Base-by-base conservation (phyloP, 2,329 filamentous ascomycete genomes). In the Lizonia empirigonia region DNA sequence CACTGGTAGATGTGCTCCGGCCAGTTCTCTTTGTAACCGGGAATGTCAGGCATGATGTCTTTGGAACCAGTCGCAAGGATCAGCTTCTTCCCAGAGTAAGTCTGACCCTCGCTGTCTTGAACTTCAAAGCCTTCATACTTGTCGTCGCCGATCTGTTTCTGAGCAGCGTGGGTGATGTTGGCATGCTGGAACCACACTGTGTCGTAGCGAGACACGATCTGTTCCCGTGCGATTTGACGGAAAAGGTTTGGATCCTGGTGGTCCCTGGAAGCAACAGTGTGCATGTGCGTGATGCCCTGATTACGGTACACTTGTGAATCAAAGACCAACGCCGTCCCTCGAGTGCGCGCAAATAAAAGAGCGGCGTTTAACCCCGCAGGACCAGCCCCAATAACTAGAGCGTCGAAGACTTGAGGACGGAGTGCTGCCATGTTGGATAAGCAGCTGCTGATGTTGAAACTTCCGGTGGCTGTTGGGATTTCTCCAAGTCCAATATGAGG, bases 1-100 rank as follows among this genome's bases (percentile, higher is more conserved):
- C 82, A 86, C 59, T 85, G 82, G 56, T 82, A 85, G 26, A 69
- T 68, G 30, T 70, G 67, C 5, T 29, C 18, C 0, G 67, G 63
- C 82, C 82, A 87, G 46, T 79, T 80, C 32, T 84, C 79, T 0
- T 57, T 72, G 53, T 82, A 86, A 0, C 84, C 84, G 1, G 30
- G 20, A 13, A 85, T 78, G 12, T 78, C 73, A 0, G 79, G 80
- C 24, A 80, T 62, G 0, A 82, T 57, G 55, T 87, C 84, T 19
- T 62, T 67, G 0, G 81, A 74, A 0, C 85, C 84, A 0, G 73
- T 82, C 0, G 81, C 83, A 0, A 87, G 67, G 0, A 83, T 77
- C 1, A 87, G 44, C 52, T 82, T 85, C 37, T 74, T 74, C 0
- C 82, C 82, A 8, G 66, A 56, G 59, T 78, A 85, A 0, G 59